These are phyloP conservation scores for Mortierella polycephala DNA, from an alignment of 371 early-diverging fungal genomes.

Conservation along the genomic window DNA sequence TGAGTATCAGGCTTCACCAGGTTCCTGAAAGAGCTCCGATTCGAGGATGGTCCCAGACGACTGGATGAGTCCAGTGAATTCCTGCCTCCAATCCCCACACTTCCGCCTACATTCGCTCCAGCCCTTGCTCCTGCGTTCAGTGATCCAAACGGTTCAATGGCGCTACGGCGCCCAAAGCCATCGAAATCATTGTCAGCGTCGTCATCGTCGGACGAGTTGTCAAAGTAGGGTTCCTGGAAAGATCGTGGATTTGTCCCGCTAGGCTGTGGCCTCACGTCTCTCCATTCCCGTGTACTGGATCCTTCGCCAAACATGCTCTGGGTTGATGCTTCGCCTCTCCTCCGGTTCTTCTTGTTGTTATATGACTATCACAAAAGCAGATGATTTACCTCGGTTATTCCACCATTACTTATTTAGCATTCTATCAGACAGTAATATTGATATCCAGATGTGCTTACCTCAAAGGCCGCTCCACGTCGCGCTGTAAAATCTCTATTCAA, in stretches of 20 bases:
- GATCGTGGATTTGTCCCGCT: constrained; percentile 24
- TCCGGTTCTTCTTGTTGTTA: constrained; percentile 45
- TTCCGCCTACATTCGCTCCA: constrained; percentile 2
- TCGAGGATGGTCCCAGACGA: constrained; percentile 8
- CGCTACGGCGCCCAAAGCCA: constrained; percentile 23
- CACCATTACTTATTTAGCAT: neutral
- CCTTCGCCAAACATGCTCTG: constrained; percentile 45
- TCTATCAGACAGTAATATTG: neutral
- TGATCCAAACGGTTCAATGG: constrained; percentile 16
- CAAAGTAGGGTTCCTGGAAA: constrained; percentile 43
- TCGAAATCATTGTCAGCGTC: constrained; percentile 13
- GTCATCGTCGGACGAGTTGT: constrained; percentile 47
- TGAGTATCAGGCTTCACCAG: constrained; percentile 17
- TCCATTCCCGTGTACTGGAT: constrained; percentile 48
- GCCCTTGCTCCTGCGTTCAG: neutral
- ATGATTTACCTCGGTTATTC: no score
- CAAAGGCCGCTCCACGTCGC: constrained; percentile 48
- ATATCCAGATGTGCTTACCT: constrained; percentile 7
- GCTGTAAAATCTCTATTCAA: constrained; percentile 45
- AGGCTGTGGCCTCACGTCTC: constrained; percentile 39
- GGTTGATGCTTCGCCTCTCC: constrained; percentile 30
- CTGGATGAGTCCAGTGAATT: constrained; percentile 6
- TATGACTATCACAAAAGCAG: constrained; percentile 8
- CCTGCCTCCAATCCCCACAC: neutral
- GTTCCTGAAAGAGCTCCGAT: constrained; percentile 18